Conservation (phyloP, 1,284 basidiomycete genomes). For the Heimioporus retisporus region DNA sequence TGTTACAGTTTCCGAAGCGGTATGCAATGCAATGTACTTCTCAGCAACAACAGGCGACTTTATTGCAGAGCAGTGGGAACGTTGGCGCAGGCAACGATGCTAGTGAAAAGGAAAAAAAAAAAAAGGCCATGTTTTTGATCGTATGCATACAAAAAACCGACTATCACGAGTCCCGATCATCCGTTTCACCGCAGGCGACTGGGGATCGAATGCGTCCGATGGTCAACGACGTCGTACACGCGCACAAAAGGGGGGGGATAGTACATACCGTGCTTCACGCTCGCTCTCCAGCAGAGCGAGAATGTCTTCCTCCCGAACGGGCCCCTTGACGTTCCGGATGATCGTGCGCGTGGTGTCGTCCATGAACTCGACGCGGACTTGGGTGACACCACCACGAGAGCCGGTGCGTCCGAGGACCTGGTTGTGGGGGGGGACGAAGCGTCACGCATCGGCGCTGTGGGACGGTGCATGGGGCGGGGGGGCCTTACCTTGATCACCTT, state of each 20-base stretch:
- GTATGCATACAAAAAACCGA: constrained; percentile 1
- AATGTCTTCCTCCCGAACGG: constrained; percentile 97
- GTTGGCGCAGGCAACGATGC: too few species aligned
- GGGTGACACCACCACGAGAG: constrained; percentile 99
- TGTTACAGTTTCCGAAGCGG: constrained; percentile 35
- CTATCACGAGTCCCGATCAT: background rate
- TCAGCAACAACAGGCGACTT: constrained; percentile 32
- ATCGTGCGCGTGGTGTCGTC: constrained; percentile 97
- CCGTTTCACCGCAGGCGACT: constrained; percentile 31
- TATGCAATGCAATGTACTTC: constrained; percentile 43
- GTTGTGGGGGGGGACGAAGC: too few species aligned
- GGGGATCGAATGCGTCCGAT: background rate
- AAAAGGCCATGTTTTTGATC: background rate
- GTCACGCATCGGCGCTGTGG: too few species aligned
- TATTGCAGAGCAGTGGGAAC: too few species aligned
- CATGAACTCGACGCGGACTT: constrained; percentile 99
- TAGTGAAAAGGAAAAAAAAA: background rate
- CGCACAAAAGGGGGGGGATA: too few species aligned
- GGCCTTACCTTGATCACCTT: constrained; percentile 90
- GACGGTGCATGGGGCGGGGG: background rate
- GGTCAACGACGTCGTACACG: too few species aligned
- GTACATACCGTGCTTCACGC: constrained; percentile 94
- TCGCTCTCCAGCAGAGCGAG: constrained; percentile 98
- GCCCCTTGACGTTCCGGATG: constrained; percentile 99
- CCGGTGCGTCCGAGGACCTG: constrained; percentile 99